Evolutionary conservation across 768 basidiomycete genomes (phyloP), one percentile per base, ranked within the genome.

Genomic region (Leccinum fibrillosum): DNA sequence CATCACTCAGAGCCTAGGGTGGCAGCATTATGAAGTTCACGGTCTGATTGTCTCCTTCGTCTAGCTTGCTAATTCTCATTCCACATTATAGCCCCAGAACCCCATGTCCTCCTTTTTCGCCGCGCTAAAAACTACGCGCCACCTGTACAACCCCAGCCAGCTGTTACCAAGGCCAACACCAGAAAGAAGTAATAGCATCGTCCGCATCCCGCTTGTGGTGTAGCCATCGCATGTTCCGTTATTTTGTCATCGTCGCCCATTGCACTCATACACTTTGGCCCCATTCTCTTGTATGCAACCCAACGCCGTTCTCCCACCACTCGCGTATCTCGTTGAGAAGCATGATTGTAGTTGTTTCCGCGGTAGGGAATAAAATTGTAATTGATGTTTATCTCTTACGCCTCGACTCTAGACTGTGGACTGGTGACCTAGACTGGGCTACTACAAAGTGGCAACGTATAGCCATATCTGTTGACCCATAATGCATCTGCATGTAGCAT

Each of bases 1-100:
- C 9, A 96, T 98, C 62, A 90, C 89, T 44, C 96, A 99, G 75
- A 94, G 92, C 73, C 78, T 96, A 23, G 95, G 95, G 4, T 98
- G 95, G 94, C 90, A 92, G 69, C 94, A 97, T 66, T 98, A 95
- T 67, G 94, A 95, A 78, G 91, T 95, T n/a, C 95, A 98, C 67
- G 91, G 94, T 89, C 62, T 62, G 80, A 62, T 21, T 37, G 10
- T n/a, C 17, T 47, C 13, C 25, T 15, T 39, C 26, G 19, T 51
- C 45, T 52, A 37, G 53, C 25, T 47, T 55, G 19, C 45, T 25
- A 15, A 52, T 51, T 25, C 62, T 72, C 39, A 72, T 52, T 34
- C 13, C 9, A 19, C 32, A 48, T 51, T 55, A 34, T 64, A 94
- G 92, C 90, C 44, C 94, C 94, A 8, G 93, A 93, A 72, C 93